Base-by-base conservation (phyloP, 2,329 filamentous ascomycete species). In the Kalmusia sp. region DNA sequence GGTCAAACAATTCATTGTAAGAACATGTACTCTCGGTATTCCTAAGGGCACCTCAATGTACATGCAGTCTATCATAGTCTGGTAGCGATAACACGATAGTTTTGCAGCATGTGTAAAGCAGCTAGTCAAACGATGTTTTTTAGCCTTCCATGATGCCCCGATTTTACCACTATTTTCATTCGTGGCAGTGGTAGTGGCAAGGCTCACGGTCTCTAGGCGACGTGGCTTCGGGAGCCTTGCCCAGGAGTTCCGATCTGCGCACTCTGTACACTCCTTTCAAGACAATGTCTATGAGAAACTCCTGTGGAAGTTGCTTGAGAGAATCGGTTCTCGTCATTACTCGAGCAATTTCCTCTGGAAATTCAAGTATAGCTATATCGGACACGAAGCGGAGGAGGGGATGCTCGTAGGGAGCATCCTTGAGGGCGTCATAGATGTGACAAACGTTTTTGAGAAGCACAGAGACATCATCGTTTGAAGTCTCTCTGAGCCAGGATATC, bases 141-240 rank as follows among this genome's bases (percentile, higher is more conserved):
- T n/a, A n/a, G n/a, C n/a, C n/a, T n/a, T n/a, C n/a, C n/a, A n/a
- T n/a, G n/a, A n/a, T n/a, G n/a, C n/a, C n/a, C n/a, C n/a, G n/a
- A n/a, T n/a, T n/a, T n/a, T n/a, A n/a, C n/a, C n/a, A n/a, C n/a
- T n/a, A n/a, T n/a, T n/a, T n/a, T n/a, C n/a, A n/a, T n/a, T n/a
- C n/a, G n/a, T 55, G 48, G 31, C 52, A 51, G 14, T 55, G 52
- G 22, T 55, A 55, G 12, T 43, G 34, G 30, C 52, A 55, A 22
- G 30, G 28, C 12, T 49, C 40, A 12, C 22, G 30, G 14, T 8
- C 19, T 17, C 17, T 22, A 4, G 39, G 25, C 1, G 35, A 14
- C 12, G 39, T 24, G 2, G 11, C 28, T 15, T 12, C 38, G 22
- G n/a, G 19, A 2, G 8, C 19, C 15, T 22, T 28, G 9, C 33